phyloP scores from a whole-genome alignment of 1,284 basidiomycete species.

The Hymenochaete sp. region DNA sequence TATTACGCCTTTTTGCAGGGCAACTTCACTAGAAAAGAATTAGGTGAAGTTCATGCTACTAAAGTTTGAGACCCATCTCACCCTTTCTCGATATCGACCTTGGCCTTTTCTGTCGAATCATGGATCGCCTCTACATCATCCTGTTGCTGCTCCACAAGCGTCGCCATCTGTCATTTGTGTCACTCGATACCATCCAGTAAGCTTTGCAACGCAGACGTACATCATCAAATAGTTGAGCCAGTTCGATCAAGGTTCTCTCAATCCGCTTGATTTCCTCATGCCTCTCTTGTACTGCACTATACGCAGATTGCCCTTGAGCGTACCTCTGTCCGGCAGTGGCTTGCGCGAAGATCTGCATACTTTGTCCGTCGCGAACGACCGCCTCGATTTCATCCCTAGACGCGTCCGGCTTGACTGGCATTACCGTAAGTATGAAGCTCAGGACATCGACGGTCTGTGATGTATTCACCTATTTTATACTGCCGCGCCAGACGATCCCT shows the following conservation, averaged over 20 bases:
- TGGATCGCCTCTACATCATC: slow-evolving; percentile 80
- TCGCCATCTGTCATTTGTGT: slow-evolving; percentile 60
- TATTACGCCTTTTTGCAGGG: slow-evolving; percentile 79
- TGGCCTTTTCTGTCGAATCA: slow-evolving; percentile 61
- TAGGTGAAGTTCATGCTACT: background rate
- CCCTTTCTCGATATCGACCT: slow-evolving; percentile 80
- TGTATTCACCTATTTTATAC: slow-evolving; percentile 78
- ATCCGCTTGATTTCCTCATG: slow-evolving; percentile 95
- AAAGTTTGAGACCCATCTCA: slow-evolving; percentile 37
- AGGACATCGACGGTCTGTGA: slow-evolving; percentile 2
- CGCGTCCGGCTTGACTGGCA: slow-evolving; percentile 88
- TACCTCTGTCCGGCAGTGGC: slow-evolving; percentile 87
- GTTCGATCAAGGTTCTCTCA: slow-evolving; percentile 84
- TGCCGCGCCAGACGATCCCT: slow-evolving; percentile 94
- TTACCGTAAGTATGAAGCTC: background rate
- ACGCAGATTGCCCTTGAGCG: slow-evolving; percentile 84
- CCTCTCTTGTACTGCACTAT: slow-evolving; percentile 92
- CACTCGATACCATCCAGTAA: background rate
- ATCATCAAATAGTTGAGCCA: slow-evolving; percentile 95
- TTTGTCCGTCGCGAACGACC: slow-evolving; percentile 76
- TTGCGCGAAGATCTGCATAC: slow-evolving; percentile 85
- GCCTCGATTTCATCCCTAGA: slow-evolving; percentile 85
- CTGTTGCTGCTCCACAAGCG: slow-evolving; percentile 89
- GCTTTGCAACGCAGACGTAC: slow-evolving; percentile 39
- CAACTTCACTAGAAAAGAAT: slow-evolving; percentile 48